Conservation (phyloP, 2,329 filamentous ascomycete genomes). For the Allantophomopsis cytisporea region DNA sequence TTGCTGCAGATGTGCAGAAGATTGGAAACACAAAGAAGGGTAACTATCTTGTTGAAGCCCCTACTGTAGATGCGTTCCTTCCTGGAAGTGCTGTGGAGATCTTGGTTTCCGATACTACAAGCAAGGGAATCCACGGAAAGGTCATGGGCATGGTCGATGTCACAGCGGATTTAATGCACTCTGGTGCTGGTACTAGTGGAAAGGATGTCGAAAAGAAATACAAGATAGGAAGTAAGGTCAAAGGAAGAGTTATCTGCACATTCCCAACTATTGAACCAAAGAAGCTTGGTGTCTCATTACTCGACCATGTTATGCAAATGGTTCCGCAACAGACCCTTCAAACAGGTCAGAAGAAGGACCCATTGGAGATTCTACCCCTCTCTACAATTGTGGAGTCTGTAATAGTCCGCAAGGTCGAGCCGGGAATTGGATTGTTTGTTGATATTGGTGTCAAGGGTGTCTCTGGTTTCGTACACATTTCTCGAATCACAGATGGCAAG, state of each 20-base stretch:
- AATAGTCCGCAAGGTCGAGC: constrained; percentile 67
- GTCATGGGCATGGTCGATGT: constrained; percentile 85
- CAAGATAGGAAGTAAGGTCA: constrained; percentile 73
- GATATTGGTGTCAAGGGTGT: constrained; percentile 54
- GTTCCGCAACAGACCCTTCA: constrained; percentile 25
- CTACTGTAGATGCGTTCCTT: constrained; percentile 79
- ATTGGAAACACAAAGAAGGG: constrained; percentile 52
- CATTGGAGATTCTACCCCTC: constrained; percentile 47
- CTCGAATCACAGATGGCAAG: constrained; percentile 78
- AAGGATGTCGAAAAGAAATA: constrained; percentile 64
- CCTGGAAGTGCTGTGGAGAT: constrained; percentile 86
- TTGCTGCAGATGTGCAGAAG: constrained; percentile 62
- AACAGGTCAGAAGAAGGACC: constrained; percentile 28
- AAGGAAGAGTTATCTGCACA: constrained; percentile 76
- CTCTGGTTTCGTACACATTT: constrained; percentile 89
- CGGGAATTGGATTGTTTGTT: constrained; percentile 69
- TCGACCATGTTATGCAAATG: constrained; percentile 70
- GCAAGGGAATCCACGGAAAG: constrained; percentile 72
- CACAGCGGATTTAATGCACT: constrained; percentile 84
- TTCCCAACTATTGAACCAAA: constrained; percentile 67
- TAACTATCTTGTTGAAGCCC: constrained; percentile 58
- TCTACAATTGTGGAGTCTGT: constrained; percentile 69
- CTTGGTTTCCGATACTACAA: constrained; percentile 61
- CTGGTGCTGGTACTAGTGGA: constrained; percentile 57
- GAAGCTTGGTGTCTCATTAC: constrained; percentile 76